These are phyloP conservation scores for Drechslerella coelobrocha DNA, from an alignment of 2,329 filamentous ascomycete genomes.

Conservation along the genomic window DNA sequence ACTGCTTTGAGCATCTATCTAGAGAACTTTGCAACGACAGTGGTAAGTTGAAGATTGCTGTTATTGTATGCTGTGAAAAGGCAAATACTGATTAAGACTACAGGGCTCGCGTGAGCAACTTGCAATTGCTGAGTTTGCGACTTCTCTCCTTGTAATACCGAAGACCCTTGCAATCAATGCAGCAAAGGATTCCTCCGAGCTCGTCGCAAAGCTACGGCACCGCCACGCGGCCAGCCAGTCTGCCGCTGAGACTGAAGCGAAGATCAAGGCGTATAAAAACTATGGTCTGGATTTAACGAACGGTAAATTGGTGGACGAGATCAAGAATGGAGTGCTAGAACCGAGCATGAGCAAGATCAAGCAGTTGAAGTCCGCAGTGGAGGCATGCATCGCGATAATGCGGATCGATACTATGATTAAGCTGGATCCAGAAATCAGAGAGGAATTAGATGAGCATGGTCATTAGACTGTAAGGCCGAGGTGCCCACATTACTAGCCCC, in stretches of 20 bases:
- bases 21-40: conserved; percentile 96
- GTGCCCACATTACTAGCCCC: too few species aligned
- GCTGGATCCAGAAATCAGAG: conserved; percentile 85
- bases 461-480: conserved; percentile 67
- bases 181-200: conserved; percentile 92
- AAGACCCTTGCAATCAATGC: conserved; percentile 97
- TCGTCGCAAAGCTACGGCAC: conserved; percentile 92
- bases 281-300: conserved; percentile 90
- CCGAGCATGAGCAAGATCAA: conserved; percentile 98
- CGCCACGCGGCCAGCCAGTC: conserved; percentile 93
- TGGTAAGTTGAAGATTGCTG: conserved; percentile 64
- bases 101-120: conserved; percentile 91
- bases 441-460: conserved; percentile 78
- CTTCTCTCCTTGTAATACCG: conserved; percentile 90
- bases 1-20: conserved; percentile 99
- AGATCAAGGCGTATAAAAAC: conserved; percentile 98
- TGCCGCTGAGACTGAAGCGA: conserved; percentile 81
- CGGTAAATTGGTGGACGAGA: conserved; percentile 88
- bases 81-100: conserved; percentile 6
- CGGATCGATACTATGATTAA: conserved; percentile 98
- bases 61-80: background rate
- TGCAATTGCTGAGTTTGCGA: conserved; percentile 95
- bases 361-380: conserved; percentile 91
- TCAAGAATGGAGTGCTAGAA: conserved; percentile 95
- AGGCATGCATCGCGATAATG: conserved; percentile 99